These are phyloP conservation scores for Phlegmacium glaucopus DNA, from an alignment of 768 basidiomycete species.

Conservation along the genomic window DNA sequence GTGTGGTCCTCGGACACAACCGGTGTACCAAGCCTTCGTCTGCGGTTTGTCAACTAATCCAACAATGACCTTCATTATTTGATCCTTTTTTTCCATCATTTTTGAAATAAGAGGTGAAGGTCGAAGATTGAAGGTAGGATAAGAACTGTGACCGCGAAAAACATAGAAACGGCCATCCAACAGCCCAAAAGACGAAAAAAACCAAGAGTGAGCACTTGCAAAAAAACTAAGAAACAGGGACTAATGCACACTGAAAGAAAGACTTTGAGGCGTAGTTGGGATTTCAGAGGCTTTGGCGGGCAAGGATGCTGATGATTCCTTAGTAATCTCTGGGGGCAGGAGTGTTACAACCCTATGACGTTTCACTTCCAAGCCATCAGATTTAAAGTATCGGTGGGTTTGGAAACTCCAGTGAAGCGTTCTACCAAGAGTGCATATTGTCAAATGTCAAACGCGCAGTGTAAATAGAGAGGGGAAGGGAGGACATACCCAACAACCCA, in stretches of 20 bases:
- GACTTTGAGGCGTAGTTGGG: not conserved
- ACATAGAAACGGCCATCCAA: too few species aligned
- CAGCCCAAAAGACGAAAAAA: too few species aligned
- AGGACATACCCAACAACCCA: constrained; percentile 62
- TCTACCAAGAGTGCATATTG: constrained; percentile 17
- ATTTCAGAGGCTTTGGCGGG: not conserved
- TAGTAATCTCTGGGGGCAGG: constrained; percentile 31
- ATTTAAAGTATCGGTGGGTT: constrained; percentile 66
- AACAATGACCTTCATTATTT: too few species aligned
- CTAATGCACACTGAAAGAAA: not conserved
- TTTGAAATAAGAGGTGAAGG: not conserved
- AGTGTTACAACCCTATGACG: constrained; percentile 49
- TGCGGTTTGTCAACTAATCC: too few species aligned
- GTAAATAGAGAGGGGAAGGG: not conserved
- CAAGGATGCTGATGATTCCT: constrained; percentile 1
- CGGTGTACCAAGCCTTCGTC: too few species aligned
- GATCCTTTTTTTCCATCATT: too few species aligned
- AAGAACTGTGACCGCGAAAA: too few species aligned
- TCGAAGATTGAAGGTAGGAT: not conserved
- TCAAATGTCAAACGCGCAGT: not conserved
- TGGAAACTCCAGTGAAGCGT: constrained; percentile 72
- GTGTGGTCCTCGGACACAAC: too few species aligned
- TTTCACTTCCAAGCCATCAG: constrained; percentile 52
- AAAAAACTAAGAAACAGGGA: not conserved
- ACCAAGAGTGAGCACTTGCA: not conserved